Evolutionary conservation across 768 basidiomycete species (phyloP).

Genomic region (Cystofilobasidium macerans): DNA sequence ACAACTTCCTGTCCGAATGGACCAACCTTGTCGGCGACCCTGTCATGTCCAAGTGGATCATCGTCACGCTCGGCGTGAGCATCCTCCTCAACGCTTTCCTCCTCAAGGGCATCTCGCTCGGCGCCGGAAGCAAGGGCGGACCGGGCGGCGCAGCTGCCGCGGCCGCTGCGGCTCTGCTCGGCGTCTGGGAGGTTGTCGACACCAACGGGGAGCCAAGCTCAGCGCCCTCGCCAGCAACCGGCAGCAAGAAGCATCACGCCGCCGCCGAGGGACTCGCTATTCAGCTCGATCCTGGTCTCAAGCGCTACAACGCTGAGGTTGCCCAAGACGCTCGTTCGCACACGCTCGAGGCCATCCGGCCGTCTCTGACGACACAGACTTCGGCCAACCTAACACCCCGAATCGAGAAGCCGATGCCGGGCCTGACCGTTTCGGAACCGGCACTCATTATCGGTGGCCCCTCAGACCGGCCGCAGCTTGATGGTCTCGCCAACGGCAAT

Average conservation of each 20-base stretch:
- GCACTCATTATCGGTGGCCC: constrained; percentile 4
- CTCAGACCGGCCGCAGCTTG: constrained; percentile 16
- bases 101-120: constrained; percentile 52
- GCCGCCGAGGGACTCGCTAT: neutral
- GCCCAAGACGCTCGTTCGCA: constrained; percentile 3
- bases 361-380: neutral
- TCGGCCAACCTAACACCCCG: constrained; percentile 10
- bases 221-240: too few species aligned
- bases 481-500: constrained; percentile 23
- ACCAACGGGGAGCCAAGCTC: neutral
- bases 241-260: neutral
- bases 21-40: constrained; percentile 86
- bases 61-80: constrained; percentile 69
- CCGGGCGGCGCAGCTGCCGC: constrained; percentile 38
- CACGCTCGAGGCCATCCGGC: neutral
- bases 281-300: neutral
- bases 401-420: constrained; percentile 25
- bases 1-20: constrained; percentile 83
- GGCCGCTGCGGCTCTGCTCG: constrained; percentile 39
- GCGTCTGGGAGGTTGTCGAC: constrained; percentile 28
- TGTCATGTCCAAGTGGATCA: constrained; percentile 87
- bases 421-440: neutral
- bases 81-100: constrained; percentile 87
- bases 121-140: constrained; percentile 31
- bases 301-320: constrained; percentile 5